These are phyloP conservation scores for Penicillium malachiteum DNA, from an alignment of 495 filamentous ascomycete species.

Conservation along the genomic window DNA sequence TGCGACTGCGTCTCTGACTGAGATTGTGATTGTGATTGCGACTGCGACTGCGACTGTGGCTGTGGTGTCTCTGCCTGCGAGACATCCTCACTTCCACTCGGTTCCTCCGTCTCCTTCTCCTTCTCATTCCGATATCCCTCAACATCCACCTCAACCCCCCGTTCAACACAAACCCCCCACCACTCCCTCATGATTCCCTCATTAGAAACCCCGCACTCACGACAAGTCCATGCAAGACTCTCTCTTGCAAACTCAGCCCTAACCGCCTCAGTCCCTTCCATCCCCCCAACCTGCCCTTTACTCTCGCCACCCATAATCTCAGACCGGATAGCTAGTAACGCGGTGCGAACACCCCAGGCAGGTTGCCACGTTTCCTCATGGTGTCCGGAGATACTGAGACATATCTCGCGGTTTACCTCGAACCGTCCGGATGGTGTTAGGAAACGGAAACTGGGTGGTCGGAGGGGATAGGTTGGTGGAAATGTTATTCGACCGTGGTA, in stretches of 20 bases:
- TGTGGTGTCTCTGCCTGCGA: background rate
- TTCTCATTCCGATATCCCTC: constrained; percentile 24
- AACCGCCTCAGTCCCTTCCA: constrained; percentile 67
- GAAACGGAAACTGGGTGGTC: constrained; percentile 92
- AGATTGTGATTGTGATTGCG: no score
- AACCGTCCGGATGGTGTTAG: constrained; percentile 88
- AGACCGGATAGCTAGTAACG: constrained; percentile 51
- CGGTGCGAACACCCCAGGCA: constrained; percentile 84
- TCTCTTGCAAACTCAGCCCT: constrained; percentile 64
- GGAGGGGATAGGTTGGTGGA: constrained; percentile 82
- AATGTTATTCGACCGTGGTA: constrained; percentile 97
- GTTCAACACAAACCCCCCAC: constrained; percentile 55
- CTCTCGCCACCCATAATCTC: constrained; percentile 54
- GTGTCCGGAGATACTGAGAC: constrained; percentile 86
- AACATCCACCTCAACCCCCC: constrained; percentile 44
- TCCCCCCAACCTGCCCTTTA: constrained; percentile 77
- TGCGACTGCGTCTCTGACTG: background rate
- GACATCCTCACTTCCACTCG: constrained; percentile 4
- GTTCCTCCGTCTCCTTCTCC: constrained; percentile 42
- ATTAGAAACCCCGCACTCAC: constrained; percentile 63
- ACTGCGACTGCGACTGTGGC: no score
- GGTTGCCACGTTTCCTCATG: constrained; percentile 99
- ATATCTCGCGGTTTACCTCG: constrained; percentile 96
- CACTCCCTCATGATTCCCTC: constrained; percentile 68
- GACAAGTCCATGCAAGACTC: constrained; percentile 62